Conservation (phyloP, 176 grass and related monocot genomes). For the Avena atlantica region DNA sequence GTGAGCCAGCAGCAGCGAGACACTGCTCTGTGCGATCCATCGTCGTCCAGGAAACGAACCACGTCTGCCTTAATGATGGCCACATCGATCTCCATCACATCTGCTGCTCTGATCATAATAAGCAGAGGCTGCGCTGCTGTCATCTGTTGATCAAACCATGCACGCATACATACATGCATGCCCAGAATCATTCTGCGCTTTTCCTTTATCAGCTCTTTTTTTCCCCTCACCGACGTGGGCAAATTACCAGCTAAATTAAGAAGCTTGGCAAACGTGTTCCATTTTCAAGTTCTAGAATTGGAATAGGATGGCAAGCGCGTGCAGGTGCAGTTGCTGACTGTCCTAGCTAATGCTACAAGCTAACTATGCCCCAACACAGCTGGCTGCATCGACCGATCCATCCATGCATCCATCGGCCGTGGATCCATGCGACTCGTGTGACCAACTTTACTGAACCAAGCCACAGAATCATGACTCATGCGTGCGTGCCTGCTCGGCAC, state of each 20-base stretch:
- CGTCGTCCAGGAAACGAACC: not conserved
- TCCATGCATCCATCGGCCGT: not conserved
- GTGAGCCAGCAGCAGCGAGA: constrained; percentile 9
- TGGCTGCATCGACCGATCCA: not conserved
- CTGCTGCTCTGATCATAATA: not conserved
- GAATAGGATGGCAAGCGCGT: not conserved
- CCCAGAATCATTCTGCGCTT: too few species aligned
- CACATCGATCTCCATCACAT: too few species aligned
- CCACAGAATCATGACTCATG: constrained; percentile 9
- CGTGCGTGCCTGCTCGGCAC: constrained; percentile 46
- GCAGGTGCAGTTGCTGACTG: not conserved
- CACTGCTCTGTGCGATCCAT: not conserved
- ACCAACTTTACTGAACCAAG: constrained; percentile 46
- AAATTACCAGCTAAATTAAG: too few species aligned
- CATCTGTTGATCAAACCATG: too few species aligned
- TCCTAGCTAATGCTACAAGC: not conserved
- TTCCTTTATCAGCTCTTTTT: too few species aligned
- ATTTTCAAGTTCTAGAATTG: not conserved
- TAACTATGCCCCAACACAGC: not conserved
- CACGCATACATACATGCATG: too few species aligned
- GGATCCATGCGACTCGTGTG: constrained; percentile 48
- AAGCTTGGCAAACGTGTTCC: too few species aligned
- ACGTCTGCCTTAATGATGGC: too few species aligned
- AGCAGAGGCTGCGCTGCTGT: not conserved
- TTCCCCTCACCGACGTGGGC: too few species aligned